These are phyloP conservation scores for Camelina neglecta DNA, from an alignment of 345 rosid species.

Conservation along the genomic window DNA sequence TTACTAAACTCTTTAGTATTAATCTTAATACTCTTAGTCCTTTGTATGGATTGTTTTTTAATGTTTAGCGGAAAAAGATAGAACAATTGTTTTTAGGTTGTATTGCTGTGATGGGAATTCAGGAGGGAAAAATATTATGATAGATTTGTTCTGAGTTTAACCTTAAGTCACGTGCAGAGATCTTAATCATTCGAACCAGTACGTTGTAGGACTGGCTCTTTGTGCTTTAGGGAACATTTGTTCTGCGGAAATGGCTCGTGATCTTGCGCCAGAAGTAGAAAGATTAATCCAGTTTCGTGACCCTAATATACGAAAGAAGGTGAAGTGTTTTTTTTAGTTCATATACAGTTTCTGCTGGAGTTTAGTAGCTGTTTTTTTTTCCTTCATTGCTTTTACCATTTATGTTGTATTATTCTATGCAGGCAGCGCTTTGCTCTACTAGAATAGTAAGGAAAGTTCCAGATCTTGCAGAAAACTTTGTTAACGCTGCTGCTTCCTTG, in stretches of 20 bases:
- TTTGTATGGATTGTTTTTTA: conserved; percentile 4
- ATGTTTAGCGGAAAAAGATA: neutral
- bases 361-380: conserved; percentile 5
- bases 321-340: conserved; percentile 43
- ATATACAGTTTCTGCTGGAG: conserved; percentile 18
- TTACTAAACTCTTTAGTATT: conserved; percentile 7
- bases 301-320: conserved; percentile 98
- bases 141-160: conserved; percentile 22
- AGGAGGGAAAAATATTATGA: neutral
- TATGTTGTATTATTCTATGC: conserved; percentile 27
- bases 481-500: conserved; percentile 82
- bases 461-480: conserved; percentile 96
- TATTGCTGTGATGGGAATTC: conserved; percentile 16
- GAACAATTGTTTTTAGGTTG: conserved; percentile 4
- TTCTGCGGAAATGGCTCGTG: conserved; percentile 99
- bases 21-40: neutral
- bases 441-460: conserved; percentile 97
- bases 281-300: conserved; percentile 96
- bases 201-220: conserved; percentile 97
- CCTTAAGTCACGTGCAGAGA: conserved; percentile 86
- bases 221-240: conserved; percentile 99
- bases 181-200: conserved; percentile 96
- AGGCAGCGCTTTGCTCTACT: conserved; percentile 98
- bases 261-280: conserved; percentile 99
- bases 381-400: conserved; percentile 36